Conservation (phyloP, 169 alveolate species). For the Plasmodium adleri region DNA sequence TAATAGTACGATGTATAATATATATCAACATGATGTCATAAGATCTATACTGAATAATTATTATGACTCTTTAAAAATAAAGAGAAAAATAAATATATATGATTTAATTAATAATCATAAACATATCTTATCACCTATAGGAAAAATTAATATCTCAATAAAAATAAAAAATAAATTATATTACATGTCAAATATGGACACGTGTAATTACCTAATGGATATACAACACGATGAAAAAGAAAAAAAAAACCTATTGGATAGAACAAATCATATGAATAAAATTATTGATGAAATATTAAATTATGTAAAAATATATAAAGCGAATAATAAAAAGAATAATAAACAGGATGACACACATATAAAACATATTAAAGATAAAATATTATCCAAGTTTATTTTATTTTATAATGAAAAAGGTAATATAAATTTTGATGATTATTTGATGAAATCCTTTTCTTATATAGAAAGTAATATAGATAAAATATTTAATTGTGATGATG, state of each 20-base stretch:
- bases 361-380: neutral
- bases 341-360: neutral
- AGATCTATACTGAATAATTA: constrained; percentile 24
- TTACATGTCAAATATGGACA: constrained; percentile 14
- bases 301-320: constrained; percentile 21
- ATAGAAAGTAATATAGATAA: constrained; percentile 23
- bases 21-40: constrained; percentile 47
- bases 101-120: constrained; percentile 33
- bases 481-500: constrained; percentile 14
- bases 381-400: constrained; percentile 1
- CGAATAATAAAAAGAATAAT: neutral
- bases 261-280: neutral
- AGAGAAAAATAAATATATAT: constrained; percentile 40
- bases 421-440: neutral
- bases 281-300: constrained; percentile 23
- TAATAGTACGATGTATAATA: constrained; percentile 23
- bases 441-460: constrained; percentile 19
- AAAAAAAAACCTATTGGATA: neutral
- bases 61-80: constrained; percentile 33
- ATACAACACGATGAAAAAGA: neutral
- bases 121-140: constrained; percentile 39
- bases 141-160: constrained; percentile 25
- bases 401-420: constrained; percentile 9
- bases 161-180: constrained; percentile 14
- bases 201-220: constrained; percentile 20